These are phyloP conservation scores for Isatis lusitanica DNA, from an alignment of 441 rosid genomes.

Conservation along the genomic window DNA sequence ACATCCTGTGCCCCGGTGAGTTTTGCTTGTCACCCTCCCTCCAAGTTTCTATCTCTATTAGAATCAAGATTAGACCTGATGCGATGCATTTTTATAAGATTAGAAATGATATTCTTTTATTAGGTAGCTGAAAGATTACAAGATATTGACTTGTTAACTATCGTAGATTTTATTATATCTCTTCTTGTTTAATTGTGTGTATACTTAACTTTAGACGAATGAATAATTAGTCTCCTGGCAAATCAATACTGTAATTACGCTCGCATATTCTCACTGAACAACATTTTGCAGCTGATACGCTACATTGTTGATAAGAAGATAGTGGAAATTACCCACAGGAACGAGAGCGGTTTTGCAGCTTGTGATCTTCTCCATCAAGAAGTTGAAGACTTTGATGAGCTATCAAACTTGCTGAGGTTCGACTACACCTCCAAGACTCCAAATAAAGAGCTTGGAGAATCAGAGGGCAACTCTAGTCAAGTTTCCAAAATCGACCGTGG, in stretches of 20 bases:
- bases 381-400: not conserved
- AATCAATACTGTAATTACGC: too few relatives aligned
- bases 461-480: not conserved
- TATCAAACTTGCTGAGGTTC: constrained; percentile 3
- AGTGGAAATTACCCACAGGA: not conserved
- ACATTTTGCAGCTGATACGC: not conserved
- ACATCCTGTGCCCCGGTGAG: constrained; percentile 19
- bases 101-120: too few relatives aligned
- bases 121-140: too few relatives aligned
- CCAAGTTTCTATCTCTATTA: too few relatives aligned
- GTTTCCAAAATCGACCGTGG: not conserved
- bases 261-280: not conserved
- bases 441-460: not conserved
- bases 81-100: too few relatives aligned
- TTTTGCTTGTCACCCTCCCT: not conserved
- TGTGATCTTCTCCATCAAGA: not conserved
- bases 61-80: too few relatives aligned
- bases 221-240: too few relatives aligned
- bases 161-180: too few relatives aligned
- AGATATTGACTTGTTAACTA: too few relatives aligned
- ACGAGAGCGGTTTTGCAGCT: constrained; percentile 8
- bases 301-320: constrained; percentile 17
- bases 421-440: not conserved
- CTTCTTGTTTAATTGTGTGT: too few relatives aligned
- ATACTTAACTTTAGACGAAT: too few relatives aligned